Evolutionary conservation across 2,329 filamentous ascomycete species (phyloP), one percentile per base, ranked within the genome.

Genomic region (Apiospora malaysiana): DNA sequence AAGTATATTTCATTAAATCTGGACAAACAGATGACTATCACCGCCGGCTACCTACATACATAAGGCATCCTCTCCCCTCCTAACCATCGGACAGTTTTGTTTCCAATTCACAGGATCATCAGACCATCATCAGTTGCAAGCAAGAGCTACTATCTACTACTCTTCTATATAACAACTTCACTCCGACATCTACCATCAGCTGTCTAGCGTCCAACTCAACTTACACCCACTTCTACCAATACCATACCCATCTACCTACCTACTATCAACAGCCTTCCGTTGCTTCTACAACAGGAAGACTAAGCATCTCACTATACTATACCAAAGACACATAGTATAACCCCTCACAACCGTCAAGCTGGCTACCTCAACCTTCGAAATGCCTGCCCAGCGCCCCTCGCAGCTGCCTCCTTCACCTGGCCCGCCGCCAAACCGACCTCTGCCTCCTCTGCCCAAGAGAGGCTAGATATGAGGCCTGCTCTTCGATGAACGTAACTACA

Each of bases 321-420:
- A 72, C 68, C 72, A 73, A 70, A 71, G 68, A 76, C 71, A 71
- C 66, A 51, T 70, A 40, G 69, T 65, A 76, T 70, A 74, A 69
- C 56, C 46, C 37, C 23, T 14, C 59, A 45, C 67, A 63, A 63
- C 56, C 32, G 32, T 40, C 56, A 63, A 63, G 25, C 40, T 67
- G 43, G 40, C 65, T 45, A 14, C 40, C 43, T 46, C 40, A 25
- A 72, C 70, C 56, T 63, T 68, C 37, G 70, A 25, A 72, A 88
- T 89, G 86, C 86, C 87, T 81, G 83, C 87, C 74, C 88, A 90
- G 81, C 87, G 89, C 79, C 89, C 89, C 73, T 90, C 89, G 76
- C 88, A 91, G 78, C 88, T 91, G 75, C 89, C 89, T 83, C 89
- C 89, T 76, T 91, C 89, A 87, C 89, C 89, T 70, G 89, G 89